Evolutionary conservation across 176 grass and related monocot genomes (phyloP).

Genomic region (Phragmites australis): DNA sequence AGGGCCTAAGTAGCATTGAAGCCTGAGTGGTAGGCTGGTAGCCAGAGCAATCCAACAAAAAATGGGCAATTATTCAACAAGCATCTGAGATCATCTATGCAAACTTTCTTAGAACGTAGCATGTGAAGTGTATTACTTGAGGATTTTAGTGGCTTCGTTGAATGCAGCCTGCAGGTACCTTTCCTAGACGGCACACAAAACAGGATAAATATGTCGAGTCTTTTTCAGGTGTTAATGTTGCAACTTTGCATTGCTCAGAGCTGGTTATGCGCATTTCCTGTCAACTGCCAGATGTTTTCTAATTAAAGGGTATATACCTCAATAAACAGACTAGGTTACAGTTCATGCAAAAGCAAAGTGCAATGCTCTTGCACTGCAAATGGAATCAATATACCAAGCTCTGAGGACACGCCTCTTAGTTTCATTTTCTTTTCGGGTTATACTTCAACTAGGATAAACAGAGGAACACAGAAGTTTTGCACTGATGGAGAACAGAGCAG

Average conservation of each 20-base stretch:
- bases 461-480: neutral
- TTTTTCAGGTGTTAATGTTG: neutral
- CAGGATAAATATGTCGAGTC: too few species aligned
- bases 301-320: neutral
- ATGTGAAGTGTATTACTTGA: neutral
- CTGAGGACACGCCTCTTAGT: neutral
- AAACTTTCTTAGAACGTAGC: conserved; percentile 12
- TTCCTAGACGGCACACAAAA: neutral
- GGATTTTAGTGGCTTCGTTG: neutral
- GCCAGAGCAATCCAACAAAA: neutral
- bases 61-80: neutral
- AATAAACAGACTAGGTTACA: neutral
- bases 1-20: conserved; percentile 5
- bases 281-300: neutral
- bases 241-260: neutral
- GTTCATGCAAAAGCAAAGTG: neutral
- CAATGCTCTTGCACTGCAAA: neutral
- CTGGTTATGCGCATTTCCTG: conserved; percentile 9
- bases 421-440: neutral
- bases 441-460: conserved; percentile 1
- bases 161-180: neutral
- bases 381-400: neutral
- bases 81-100: neutral
- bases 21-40: neutral
- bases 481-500: neutral